Base-by-base conservation (phyloP, 257 asterid genomes). In the Verbascum thapsus region DNA sequence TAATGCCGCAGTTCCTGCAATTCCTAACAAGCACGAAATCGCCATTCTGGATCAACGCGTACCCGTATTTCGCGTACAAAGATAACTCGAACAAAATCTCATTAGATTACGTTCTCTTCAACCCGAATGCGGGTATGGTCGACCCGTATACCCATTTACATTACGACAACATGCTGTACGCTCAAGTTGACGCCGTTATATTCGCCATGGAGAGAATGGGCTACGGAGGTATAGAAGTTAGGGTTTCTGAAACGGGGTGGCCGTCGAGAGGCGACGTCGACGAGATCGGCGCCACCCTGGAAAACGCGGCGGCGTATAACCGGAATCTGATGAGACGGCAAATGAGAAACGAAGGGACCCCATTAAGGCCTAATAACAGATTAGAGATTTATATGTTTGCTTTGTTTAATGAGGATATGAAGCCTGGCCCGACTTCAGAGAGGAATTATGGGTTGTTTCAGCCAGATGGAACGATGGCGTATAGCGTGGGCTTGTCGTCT, bases 341-440 rank as follows among this genome's bases (percentile, higher is more conserved):
- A 39, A 5, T 72, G 62, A 38, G 19, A 26, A 73, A 72, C 17
- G 90, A 91, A 65, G 96, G 98, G 54, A 88, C 96, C 2, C 98
- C 98, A 1, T 20, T 86, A 55, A 70, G 94, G 77, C 98, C 98
- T 0, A 71, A 48, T 0, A 52, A n/a, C 43, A 76, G 80, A 43
- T 32, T 91, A 51, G 98, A 91, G 13, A 66, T 81, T 45, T 88
- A 91, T 70, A 74, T 91, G 22, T 91, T 91, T 48, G 98, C 98
- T 10, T 58, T 91, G 76, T 91, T 88, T 10, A 91, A 91, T 19
- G 98, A 91, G 72, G 91, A 91, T 6, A 75, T 77, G 88, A 91
- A 91, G 67, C 95, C 98, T 23, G 98, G 96, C 42, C 95, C 94
- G 8, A 81, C 91, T 23, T 91, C 96, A 0, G 98, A 91, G 76